Evolutionary conservation across 805 yeast genomes (phyloP).

Genomic region (Spathaspora girioi): DNA sequence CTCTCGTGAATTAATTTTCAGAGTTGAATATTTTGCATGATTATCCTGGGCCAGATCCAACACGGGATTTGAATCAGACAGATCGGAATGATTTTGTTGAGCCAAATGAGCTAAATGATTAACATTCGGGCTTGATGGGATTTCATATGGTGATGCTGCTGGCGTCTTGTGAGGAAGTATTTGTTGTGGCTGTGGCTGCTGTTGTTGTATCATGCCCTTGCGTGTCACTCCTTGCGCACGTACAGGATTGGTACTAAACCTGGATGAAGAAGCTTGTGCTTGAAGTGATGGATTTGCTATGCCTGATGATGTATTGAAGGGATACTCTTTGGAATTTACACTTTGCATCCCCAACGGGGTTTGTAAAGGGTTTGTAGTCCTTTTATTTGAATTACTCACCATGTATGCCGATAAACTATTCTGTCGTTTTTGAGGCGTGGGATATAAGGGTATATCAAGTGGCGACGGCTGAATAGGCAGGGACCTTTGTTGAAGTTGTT

Average conservation of each 20-base stretch:
- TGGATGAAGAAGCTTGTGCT: conserved; percentile 5
- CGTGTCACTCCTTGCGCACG: neutral
- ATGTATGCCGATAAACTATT: conserved; percentile 33
- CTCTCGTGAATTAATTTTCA: conserved; percentile 4
- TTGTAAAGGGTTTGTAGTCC: conserved; percentile 23
- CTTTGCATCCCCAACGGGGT: conserved; percentile 5
- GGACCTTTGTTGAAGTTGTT: neutral
- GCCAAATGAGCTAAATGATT: conserved; percentile 21
- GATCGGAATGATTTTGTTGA: conserved; percentile 34
- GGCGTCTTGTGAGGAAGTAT: conserved; percentile 28
- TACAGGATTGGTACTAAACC: conserved; percentile 1
- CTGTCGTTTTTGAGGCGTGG: conserved; percentile 36
- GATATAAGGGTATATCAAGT: neutral
- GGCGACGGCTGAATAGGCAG: too few species aligned
- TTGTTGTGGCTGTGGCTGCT: conserved; percentile 1
- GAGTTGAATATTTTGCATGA: neutral
- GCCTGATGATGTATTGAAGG: conserved; percentile 2
- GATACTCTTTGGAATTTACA: conserved; percentile 2
- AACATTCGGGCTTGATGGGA: conserved; percentile 37
- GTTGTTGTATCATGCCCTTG: conserved; percentile 7
- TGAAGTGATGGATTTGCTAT: neutral
- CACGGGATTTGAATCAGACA: conserved; percentile 35
- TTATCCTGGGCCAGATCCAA: conserved; percentile 13
- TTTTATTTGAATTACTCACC: conserved; percentile 30
- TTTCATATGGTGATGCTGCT: conserved; percentile 38